phyloP scores from a whole-genome alignment of 495 filamentous ascomycete species.

The Penicillium pulvis region DNA sequence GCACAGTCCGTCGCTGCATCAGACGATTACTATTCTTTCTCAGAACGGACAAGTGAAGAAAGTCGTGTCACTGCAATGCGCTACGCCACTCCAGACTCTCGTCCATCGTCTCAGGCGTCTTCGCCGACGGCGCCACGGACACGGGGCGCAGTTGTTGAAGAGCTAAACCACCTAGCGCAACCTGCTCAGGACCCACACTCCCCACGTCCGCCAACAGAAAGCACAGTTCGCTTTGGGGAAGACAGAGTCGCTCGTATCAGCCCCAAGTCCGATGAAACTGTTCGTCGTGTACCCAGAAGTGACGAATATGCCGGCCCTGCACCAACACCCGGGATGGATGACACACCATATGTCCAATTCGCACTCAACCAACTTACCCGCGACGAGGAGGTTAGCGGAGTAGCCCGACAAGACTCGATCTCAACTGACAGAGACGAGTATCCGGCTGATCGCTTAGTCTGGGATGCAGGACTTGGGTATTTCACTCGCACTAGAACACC shows the following conservation, averaged over 20 bases:
- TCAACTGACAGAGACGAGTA: conserved; percentile 43
- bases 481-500: conserved; percentile 39
- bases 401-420: conserved; percentile 35
- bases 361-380: conserved; percentile 73
- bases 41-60: conserved; percentile 49
- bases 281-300: conserved; percentile 29
- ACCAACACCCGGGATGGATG: conserved; percentile 65
- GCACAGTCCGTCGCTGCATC: conserved; percentile 65
- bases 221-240: conserved; percentile 41
- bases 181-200: conserved; percentile 21
- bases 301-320: conserved; percentile 41
- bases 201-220: conserved; percentile 31
- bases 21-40: conserved; percentile 70
- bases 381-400: conserved; percentile 55
- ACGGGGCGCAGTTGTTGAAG: conserved; percentile 26
- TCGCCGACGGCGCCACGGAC: conserved; percentile 33
- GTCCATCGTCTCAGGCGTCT: conserved; percentile 35
- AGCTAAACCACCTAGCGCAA: conserved; percentile 24
- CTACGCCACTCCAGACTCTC: conserved; percentile 54
- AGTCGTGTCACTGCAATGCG: conserved; percentile 51
- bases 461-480: conserved; percentile 53
- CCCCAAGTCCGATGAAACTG: conserved; percentile 32
- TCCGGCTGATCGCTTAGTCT: conserved; percentile 51
- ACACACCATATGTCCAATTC: conserved; percentile 71
- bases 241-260: conserved; percentile 33